phyloP scores from a whole-genome alignment of 176 grass and related monocot species.

The Oryza punctata region DNA sequence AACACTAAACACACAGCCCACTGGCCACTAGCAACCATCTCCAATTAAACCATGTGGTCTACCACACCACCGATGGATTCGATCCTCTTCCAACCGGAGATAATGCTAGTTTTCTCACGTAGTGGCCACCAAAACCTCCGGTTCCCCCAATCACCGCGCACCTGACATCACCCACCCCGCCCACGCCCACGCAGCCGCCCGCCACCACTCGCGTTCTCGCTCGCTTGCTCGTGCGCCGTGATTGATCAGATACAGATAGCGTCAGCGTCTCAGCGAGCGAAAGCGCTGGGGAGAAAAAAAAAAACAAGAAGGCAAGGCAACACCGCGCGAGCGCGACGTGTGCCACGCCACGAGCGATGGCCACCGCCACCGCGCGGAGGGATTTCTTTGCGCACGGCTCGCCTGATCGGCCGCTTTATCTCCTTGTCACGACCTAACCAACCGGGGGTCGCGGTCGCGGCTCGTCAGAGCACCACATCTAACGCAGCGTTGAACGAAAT shows the following conservation, averaged over 20 bases:
- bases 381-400: neutral
- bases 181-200: neutral
- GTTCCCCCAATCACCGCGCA: neutral
- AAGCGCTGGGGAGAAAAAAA: too few relatives aligned
- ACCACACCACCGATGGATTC: neutral
- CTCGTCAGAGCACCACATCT: slow-evolving; percentile 17
- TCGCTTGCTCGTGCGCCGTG: neutral
- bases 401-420: slow-evolving; percentile 1
- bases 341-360: neutral
- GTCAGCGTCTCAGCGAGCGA: too few relatives aligned
- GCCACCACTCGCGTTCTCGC: neutral
- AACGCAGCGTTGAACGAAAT: neutral
- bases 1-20: neutral
- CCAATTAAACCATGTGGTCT: neutral
- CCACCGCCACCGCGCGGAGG: neutral
- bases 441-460: neutral
- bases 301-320: too few relatives aligned
- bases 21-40: neutral
- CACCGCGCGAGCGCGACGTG: neutral
- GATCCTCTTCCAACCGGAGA: neutral
- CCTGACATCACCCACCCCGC: neutral
- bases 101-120: neutral
- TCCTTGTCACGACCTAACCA: slow-evolving; percentile 44
- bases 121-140: neutral
- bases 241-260: neutral